These are phyloP conservation scores for Spathaspora boniae DNA, from an alignment of 805 yeast genomes.

Conservation along the genomic window DNA sequence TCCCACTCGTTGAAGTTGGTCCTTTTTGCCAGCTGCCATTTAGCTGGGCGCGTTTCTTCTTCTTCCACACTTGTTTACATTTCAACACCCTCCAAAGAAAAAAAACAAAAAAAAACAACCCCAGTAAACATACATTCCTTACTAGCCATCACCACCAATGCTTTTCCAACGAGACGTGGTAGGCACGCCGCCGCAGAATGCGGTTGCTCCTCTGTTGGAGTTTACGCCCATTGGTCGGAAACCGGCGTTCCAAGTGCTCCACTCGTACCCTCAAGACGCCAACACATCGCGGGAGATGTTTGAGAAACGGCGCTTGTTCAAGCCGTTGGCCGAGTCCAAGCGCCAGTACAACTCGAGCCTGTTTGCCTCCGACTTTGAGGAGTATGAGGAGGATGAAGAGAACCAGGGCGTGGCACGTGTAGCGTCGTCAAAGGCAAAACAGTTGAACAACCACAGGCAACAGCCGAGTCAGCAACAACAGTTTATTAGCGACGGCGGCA, in stretches of 20 bases:
- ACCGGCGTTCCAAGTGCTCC: conserved; percentile 8
- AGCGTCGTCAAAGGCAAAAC: neutral
- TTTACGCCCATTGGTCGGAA: conserved; percentile 10
- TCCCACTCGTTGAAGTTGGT: no score
- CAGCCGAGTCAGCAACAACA: neutral
- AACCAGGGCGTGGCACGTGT: neutral
- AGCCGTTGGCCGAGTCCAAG: conserved; percentile 6
- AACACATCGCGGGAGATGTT: conserved; percentile 1
- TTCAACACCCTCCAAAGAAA: neutral
- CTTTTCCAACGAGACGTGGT: neutral
- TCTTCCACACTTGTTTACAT: conserved; percentile 4
- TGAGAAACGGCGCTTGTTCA: conserved; percentile 3
- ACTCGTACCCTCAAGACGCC: conserved; percentile 5
- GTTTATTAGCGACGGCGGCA: conserved; percentile 6
- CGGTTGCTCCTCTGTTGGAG: no score
- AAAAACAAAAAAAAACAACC: neutral
- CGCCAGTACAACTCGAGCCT: conserved; percentile 1
- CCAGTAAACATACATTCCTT: neutral
- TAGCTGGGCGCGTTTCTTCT: no score
- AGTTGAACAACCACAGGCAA: no score
- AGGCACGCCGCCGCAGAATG: neutral
- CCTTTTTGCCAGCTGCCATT: no score
- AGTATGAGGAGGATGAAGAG: conserved; percentile 7
- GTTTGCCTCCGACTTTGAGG: conserved; percentile 7
- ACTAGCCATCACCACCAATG: neutral